Evolutionary conservation across 2,329 filamentous ascomycete genomes (phyloP).

Genomic region (Blastomyces silverae): DNA sequence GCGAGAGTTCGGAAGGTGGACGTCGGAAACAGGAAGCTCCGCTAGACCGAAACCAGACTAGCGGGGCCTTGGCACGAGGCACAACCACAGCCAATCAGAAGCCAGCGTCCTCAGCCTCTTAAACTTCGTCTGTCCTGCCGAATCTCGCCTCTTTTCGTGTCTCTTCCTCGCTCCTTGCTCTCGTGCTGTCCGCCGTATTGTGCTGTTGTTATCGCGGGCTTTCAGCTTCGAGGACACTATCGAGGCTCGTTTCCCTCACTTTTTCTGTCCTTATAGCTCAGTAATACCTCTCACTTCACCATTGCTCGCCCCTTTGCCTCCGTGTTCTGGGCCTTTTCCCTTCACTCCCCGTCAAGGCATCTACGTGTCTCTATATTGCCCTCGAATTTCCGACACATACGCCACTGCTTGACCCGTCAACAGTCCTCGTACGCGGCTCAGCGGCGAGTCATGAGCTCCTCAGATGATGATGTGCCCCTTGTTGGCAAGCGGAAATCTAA

Average conservation of each 20-base stretch:
- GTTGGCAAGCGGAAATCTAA: constrained; percentile 52
- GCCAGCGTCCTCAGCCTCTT: constrained; percentile 7
- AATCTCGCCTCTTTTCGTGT: constrained; percentile 15
- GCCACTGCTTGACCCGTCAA: constrained; percentile 16
- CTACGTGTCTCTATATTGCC: constrained; percentile 20
- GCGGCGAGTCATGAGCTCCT: constrained; percentile 51
- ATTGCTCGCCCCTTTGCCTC: constrained; percentile 22
- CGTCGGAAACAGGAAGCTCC: constrained; percentile 13
- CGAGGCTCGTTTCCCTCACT: neutral
- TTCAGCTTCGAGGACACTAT: neutral
- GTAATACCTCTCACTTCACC: constrained; percentile 26
- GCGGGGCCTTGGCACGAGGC: neutral
- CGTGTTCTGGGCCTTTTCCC: constrained; percentile 11
- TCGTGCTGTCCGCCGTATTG: constrained; percentile 22
- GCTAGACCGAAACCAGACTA: constrained; percentile 29
- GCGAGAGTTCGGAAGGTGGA: constrained; percentile 20
- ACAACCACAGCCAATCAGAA: constrained; percentile 4
- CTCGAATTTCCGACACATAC: constrained; percentile 22
- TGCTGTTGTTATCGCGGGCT: constrained; percentile 16
- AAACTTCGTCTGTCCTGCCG: constrained; percentile 9
- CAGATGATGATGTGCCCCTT: constrained; percentile 78
- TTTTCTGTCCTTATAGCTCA: neutral
- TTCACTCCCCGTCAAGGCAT: constrained; percentile 14
- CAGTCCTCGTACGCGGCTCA: constrained; percentile 18
- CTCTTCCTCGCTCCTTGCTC: constrained; percentile 20